These are phyloP conservation scores for Colletotrichum musae DNA, from an alignment of 2,329 filamentous ascomycete genomes.

Conservation along the genomic window DNA sequence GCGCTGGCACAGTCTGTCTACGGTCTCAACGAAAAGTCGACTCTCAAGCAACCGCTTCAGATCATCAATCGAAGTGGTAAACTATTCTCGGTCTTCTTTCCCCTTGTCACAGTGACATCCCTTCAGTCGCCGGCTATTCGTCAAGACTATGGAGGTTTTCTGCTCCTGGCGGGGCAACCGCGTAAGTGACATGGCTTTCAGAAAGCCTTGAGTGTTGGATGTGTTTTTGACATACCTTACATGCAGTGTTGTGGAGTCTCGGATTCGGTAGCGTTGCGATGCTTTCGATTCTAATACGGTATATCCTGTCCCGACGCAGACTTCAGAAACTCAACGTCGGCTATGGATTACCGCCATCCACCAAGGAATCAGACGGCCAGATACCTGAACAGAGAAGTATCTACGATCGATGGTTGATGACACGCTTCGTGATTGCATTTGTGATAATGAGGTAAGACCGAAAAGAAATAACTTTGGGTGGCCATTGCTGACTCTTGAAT, in stretches of 20 bases:
- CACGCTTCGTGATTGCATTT: conserved; percentile 61
- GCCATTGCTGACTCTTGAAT: background rate
- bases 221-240: background rate
- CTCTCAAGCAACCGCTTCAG: conserved; percentile 14
- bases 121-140: conserved; percentile 12
- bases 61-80: conserved; percentile 22
- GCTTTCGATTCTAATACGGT: conserved; percentile 4
- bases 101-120: background rate
- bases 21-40: conserved; percentile 11
- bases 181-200: background rate
- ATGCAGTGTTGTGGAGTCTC: conserved; percentile 9
- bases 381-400: conserved; percentile 44
- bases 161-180: conserved; percentile 19
- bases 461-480: too few relatives aligned
- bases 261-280: conserved; percentile 12
- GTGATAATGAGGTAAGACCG: conserved; percentile 52
- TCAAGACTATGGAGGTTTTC: conserved; percentile 2
- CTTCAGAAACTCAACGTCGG: conserved; percentile 13
- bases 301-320: background rate
- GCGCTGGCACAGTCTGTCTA: conserved; percentile 30
- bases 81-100: conserved; percentile 13
- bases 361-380: background rate
- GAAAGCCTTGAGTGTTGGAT: background rate
- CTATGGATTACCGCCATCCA: background rate
- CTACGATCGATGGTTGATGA: conserved; percentile 61